A percentile compares a stretch with the other conserved stretches of the same genome.
phyloP scores from a whole-genome alignment of 805 yeast species.

The Starmerella vaccinii region DNA sequence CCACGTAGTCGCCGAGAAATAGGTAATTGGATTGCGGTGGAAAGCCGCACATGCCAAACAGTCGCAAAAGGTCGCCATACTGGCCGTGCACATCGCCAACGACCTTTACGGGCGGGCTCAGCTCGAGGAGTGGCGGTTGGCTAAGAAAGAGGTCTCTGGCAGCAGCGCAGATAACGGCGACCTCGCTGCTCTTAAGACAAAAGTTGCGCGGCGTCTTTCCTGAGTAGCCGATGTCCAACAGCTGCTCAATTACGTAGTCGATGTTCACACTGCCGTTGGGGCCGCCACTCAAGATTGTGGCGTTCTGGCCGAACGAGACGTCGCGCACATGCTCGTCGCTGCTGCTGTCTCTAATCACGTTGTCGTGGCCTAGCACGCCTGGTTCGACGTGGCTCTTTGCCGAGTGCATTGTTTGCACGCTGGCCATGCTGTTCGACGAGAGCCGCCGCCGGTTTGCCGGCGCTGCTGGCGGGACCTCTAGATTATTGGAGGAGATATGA shows the following conservation, averaged over 20 bases:
- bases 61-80: conserved; percentile 86
- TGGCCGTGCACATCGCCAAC: conserved; percentile 99
- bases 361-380: conserved; percentile 1
- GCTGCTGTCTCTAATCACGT: not conserved
- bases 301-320: conserved; percentile 22
- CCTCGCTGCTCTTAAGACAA: conserved; percentile 82
- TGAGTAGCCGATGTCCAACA: conserved; percentile 90
- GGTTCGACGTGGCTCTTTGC: conserved; percentile 15
- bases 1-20: conserved; percentile 94
- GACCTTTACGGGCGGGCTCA: conserved; percentile 89
- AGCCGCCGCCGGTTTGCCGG: conserved; percentile 12
- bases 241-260: conserved; percentile 81
- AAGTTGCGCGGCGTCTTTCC: conserved; percentile 83
- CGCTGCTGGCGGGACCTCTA: conserved; percentile 3
- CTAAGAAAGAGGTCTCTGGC: conserved; percentile 92
- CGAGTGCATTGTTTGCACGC: conserved; percentile 22
- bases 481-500: not conserved
- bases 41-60: conserved; percentile 96
- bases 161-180: conserved; percentile 70
- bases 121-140: conserved; percentile 88
- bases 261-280: conserved; percentile 39
- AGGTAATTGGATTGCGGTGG: conserved; percentile 97
- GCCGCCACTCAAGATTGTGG: conserved; percentile 29
- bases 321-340: not conserved
- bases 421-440: conserved; percentile 17